These are phyloP conservation scores for Metarhizium robertsii DNA, from an alignment of 2,329 filamentous ascomycete genomes.

Conservation along the genomic window DNA sequence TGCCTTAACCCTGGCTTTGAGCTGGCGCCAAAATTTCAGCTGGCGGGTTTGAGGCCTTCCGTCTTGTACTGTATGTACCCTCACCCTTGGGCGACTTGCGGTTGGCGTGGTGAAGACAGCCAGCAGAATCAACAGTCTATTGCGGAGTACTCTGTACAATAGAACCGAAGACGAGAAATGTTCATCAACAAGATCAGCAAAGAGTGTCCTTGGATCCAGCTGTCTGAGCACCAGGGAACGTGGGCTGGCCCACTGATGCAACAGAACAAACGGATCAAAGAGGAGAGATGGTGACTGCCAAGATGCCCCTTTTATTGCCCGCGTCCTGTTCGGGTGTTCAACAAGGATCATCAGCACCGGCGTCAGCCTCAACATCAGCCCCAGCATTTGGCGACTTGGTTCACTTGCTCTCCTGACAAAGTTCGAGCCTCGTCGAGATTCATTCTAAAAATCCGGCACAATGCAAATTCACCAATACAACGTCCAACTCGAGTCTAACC, in stretches of 20 bases:
- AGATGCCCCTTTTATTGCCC: neutral
- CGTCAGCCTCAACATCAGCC: too few species aligned
- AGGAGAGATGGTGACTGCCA: too few species aligned
- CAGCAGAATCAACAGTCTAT: too few species aligned
- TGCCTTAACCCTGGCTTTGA: too few species aligned
- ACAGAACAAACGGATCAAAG: neutral
- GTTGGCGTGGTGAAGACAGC: too few species aligned
- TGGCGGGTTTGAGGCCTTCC: neutral
- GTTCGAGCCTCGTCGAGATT: too few species aligned
- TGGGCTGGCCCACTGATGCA: neutral
- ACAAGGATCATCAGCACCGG: neutral
- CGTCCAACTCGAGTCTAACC: neutral
- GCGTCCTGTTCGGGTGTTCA: neutral
- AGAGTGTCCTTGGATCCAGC: neutral
- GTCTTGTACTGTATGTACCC: too few species aligned
- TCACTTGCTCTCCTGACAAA: neutral
- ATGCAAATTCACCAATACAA: neutral
- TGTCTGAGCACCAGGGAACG: neutral
- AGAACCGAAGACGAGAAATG: too few species aligned
- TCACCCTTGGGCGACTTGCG: too few species aligned
- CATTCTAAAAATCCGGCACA: too few species aligned
- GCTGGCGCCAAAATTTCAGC: neutral
- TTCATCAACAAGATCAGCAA: too few species aligned
- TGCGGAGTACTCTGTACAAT: too few species aligned
- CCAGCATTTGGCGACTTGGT: neutral